phyloP scores from a whole-genome alignment of 129 eudicot genomes.

The Chrysanthemum lavandulifolium region DNA sequence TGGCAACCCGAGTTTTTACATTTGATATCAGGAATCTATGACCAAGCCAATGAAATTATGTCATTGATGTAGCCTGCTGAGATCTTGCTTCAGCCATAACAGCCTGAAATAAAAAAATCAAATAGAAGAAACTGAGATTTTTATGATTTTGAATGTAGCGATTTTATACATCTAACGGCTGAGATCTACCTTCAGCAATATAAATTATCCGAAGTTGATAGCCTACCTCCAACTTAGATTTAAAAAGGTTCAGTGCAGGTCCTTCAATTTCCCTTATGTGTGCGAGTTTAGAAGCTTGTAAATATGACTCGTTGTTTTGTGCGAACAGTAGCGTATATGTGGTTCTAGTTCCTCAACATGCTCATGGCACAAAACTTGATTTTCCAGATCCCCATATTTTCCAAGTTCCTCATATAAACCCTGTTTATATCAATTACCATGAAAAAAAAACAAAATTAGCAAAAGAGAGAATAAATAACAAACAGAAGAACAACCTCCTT shows the following conservation, averaged over 20 bases:
- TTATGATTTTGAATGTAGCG: too few species aligned
- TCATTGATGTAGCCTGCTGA: slow-evolving; percentile 98
- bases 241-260: slow-evolving; percentile 94
- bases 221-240: slow-evolving; percentile 80
- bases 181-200: too few species aligned
- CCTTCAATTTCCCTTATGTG: slow-evolving; percentile 97
- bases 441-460: background rate
- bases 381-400: slow-evolving; percentile 93
- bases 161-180: too few species aligned
- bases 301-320: slow-evolving; percentile 90
- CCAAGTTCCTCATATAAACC: slow-evolving; percentile 99
- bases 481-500: too few species aligned
- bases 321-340: slow-evolving; percentile 82
- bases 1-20: slow-evolving; percentile 88
- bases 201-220: background rate
- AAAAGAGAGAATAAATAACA: background rate
- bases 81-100: slow-evolving; percentile 97
- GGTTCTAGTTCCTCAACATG: slow-evolving; percentile 99
- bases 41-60: slow-evolving; percentile 92
- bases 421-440: slow-evolving; percentile 36
- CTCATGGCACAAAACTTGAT: slow-evolving; percentile 86
- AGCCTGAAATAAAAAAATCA: slow-evolving; percentile 53
- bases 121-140: slow-evolving; percentile 7
- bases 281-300: slow-evolving; percentile 77
- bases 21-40: slow-evolving; percentile 84